Evolutionary conservation across 1,284 basidiomycete genomes (phyloP).

Genomic region (Austroboletus niveus): DNA sequence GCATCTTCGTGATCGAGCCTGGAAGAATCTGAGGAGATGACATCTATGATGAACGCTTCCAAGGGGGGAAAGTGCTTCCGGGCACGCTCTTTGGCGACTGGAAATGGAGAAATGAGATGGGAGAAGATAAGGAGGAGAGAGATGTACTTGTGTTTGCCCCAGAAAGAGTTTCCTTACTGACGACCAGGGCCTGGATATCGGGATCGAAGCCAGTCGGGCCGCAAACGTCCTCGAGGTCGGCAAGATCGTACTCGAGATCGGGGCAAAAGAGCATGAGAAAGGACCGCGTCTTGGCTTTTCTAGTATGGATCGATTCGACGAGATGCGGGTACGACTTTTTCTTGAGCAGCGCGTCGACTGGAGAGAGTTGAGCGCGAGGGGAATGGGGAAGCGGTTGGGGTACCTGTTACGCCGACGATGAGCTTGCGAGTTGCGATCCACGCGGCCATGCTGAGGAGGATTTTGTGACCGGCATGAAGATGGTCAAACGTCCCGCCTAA

Average conservation of each 20-base stretch:
- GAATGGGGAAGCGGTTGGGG: conserved; percentile 21
- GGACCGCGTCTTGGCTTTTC: conserved; percentile 52
- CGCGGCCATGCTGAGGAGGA: conserved; percentile 88
- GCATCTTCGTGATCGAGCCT: conserved; percentile 62
- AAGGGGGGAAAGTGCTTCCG: conserved; percentile 59
- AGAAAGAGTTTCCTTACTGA: conserved; percentile 79
- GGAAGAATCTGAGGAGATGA: conserved; percentile 67
- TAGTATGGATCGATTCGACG: conserved; percentile 63
- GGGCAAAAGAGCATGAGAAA: conserved; percentile 75
- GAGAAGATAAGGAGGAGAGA: neutral
- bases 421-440: conserved; percentile 79
- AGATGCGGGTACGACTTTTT: conserved; percentile 74
- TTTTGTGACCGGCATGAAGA: conserved; percentile 96
- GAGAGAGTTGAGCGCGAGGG: conserved; percentile 14
- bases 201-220: conserved; percentile 86
- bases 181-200: conserved; percentile 82
- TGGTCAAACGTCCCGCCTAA: conserved; percentile 90
- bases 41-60: conserved; percentile 78
- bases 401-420: conserved; percentile 88
- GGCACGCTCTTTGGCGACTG: conserved; percentile 64
- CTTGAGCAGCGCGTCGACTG: conserved; percentile 71
- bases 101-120: conserved; percentile 4
- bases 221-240: conserved; percentile 77
- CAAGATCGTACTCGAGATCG: conserved; percentile 59
- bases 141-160: conserved; percentile 72